Evolutionary conservation across 352 stramenopile genomes (phyloP), one percentile per base, ranked within the genome.

Genomic region (Phytophthora pinifolia): DNA sequence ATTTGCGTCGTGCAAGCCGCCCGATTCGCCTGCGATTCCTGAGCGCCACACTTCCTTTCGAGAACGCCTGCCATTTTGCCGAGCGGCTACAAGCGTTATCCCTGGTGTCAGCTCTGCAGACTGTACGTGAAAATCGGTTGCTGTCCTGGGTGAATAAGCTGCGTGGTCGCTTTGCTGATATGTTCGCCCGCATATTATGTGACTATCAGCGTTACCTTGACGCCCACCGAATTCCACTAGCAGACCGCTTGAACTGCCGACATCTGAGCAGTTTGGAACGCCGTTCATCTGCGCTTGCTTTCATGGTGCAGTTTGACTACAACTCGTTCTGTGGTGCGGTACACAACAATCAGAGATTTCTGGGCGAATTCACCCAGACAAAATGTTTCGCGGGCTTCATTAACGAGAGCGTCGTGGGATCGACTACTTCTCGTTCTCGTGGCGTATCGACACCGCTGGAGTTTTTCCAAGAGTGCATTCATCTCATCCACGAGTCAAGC

Each of bases 121-220:
- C 74, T 6, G 67, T 77, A 35, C 49, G 61, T 22, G 59, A 65
- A 18, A 88, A 86, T 17, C 47, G 68, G 35, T 47, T 73, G 5
- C 46, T 83, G 20, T 43, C 56, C 0, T 93, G 83, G 83, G 77
- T 93, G 15, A 75, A 93, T 59, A 57, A 46, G 9, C 62, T 83
- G 5, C 80, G 83, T 32, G 65, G 67, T 12, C 72, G 72, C 6
- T 93, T 93, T 47, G 76, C 79, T 6, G 49, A 60, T 20, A 66
- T 91, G 39, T 89, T 93, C 42, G 72, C 78, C 5, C 79, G 65
- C 6, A 77, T 90, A 17, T 87, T 90, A 27, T 61, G 64, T 29
- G 74, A 88, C 47, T 86, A 76, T 31, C 67, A 72, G 36, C 64
- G 66, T 2, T 78, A 72, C 41, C 70, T 89, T 45, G 48, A 62